Evolutionary conservation across 345 rosid species (phyloP).

Genomic region (Arabidopsis arenosa): DNA sequence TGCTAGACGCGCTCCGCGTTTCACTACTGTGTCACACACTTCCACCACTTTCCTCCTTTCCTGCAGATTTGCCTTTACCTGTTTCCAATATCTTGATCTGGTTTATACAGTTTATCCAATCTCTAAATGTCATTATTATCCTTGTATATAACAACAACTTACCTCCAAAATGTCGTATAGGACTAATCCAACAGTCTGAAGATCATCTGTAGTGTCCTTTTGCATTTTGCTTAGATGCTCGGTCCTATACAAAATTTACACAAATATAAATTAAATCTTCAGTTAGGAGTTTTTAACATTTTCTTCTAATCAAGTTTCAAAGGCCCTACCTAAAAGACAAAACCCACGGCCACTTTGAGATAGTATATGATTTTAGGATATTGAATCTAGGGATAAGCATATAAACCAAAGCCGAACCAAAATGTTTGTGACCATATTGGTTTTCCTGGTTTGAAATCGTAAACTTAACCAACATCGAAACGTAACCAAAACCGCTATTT

Average conservation of each 20-base stretch:
- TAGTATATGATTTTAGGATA: background rate
- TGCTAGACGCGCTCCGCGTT: slow-evolving; percentile 78
- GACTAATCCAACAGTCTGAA: slow-evolving; percentile 64
- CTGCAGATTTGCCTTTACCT: slow-evolving; percentile 62
- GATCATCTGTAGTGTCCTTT: slow-evolving; percentile 69
- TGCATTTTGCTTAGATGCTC: slow-evolving; percentile 72
- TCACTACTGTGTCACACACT: slow-evolving; percentile 69
- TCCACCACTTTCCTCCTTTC: slow-evolving; percentile 59
- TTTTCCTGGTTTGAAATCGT: background rate
- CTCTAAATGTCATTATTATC: slow-evolving; percentile 1
- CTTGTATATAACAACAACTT: slow-evolving; percentile 25
- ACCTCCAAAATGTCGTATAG: slow-evolving; percentile 58
- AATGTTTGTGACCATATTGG: background rate
- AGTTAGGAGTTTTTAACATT: background rate
- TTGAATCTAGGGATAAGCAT: background rate
- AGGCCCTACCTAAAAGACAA: background rate
- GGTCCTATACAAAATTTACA: slow-evolving; percentile 49
- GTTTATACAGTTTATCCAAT: background rate
- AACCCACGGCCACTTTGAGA: background rate
- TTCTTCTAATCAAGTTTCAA: slow-evolving; percentile 5
- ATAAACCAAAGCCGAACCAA: background rate
- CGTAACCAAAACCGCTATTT: background rate
- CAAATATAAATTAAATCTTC: background rate
- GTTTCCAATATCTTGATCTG: background rate
- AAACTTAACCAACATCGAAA: background rate